Evolutionary conservation across 2,329 filamentous ascomycete genomes (phyloP).

Genomic region (Thelonectria blattea): DNA sequence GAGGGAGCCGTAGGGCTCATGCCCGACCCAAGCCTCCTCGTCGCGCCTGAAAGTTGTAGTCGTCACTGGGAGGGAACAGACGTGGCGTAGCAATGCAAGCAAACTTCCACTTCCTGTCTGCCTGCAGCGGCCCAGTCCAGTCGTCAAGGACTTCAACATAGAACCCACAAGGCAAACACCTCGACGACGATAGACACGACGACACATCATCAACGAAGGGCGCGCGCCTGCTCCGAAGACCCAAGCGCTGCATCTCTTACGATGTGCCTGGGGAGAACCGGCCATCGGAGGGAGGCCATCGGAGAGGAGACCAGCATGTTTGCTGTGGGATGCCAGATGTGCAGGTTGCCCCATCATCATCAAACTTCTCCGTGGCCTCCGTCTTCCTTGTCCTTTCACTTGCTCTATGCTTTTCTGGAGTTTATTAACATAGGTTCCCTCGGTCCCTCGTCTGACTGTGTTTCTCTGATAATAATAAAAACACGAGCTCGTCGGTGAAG

Average conservation of each 20-base stretch:
- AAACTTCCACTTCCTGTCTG: background rate
- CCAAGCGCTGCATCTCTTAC: slow-evolving; percentile 9
- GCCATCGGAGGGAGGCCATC: background rate
- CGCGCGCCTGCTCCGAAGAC: background rate
- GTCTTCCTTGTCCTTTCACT: background rate
- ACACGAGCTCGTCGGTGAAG: background rate
- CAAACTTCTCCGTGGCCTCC: background rate
- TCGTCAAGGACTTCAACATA: too few relatives aligned
- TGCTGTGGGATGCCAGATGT: background rate
- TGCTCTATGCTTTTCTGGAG: background rate
- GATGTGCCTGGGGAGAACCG: background rate
- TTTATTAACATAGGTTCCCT: background rate
- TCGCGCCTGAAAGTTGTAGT: slow-evolving; percentile 1
- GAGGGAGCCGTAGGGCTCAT: background rate
- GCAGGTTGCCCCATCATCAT: background rate
- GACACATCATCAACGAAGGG: slow-evolving; percentile 14
- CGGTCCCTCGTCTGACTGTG: background rate
- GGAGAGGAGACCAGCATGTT: background rate
- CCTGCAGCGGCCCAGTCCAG: too few relatives aligned
- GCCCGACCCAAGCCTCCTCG: slow-evolving; percentile 3
- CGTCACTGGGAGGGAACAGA: background rate
- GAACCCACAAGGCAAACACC: background rate
- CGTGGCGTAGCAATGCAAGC: background rate
- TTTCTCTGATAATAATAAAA: background rate
- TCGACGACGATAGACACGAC: slow-evolving; percentile 12